Evolutionary conservation across 768 basidiomycete genomes (phyloP).

Genomic region (Tylopilus vinaceipallidus): DNA sequence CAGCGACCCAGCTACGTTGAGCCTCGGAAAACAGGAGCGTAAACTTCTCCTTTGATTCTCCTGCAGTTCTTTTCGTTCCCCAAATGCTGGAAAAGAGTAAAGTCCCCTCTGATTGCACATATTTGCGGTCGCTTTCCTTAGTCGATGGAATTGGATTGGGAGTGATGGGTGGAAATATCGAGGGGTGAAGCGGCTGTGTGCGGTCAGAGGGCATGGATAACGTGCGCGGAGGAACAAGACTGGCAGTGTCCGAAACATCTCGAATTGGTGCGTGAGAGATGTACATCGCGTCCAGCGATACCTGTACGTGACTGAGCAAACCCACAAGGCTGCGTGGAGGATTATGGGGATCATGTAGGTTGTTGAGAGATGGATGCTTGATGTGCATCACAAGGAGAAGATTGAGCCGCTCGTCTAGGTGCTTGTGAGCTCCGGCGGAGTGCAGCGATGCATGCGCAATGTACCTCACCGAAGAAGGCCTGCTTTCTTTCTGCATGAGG

Average conservation of each 20-base stretch:
- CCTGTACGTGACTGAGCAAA: constrained; percentile 67
- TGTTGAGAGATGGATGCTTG: constrained; percentile 34
- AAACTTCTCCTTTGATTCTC: constrained; percentile 55
- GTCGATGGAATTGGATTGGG: constrained; percentile 82
- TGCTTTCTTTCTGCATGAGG: constrained; percentile 52
- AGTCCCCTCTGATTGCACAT: constrained; percentile 76
- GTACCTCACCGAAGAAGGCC: constrained; percentile 70
- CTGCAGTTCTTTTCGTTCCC: constrained; percentile 53
- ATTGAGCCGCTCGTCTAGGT: constrained; percentile 55
- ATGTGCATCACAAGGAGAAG: constrained; percentile 43
- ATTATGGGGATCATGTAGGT: constrained; percentile 15
- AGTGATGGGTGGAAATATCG: constrained; percentile 78
- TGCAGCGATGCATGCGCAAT: constrained; percentile 10
- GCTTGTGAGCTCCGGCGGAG: constrained; percentile 16
- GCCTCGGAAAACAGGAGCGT: constrained; percentile 62
- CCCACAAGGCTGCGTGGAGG: constrained; percentile 45
- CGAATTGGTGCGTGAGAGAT: constrained; percentile 49
- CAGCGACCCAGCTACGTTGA: constrained; percentile 68
- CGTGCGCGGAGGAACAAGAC: constrained; percentile 54
- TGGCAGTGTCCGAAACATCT: constrained; percentile 35
- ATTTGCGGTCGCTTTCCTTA: constrained; percentile 69
- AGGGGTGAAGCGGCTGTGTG: constrained; percentile 45
- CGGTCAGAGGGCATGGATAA: constrained; percentile 41
- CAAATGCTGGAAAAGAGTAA: constrained; percentile 69
- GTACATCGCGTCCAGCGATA: constrained; percentile 81